Evolutionary conservation across 371 early-diverging fungal species (phyloP), one percentile per base, ranked within the genome.

Genomic region (Mortierella sp.): DNA sequence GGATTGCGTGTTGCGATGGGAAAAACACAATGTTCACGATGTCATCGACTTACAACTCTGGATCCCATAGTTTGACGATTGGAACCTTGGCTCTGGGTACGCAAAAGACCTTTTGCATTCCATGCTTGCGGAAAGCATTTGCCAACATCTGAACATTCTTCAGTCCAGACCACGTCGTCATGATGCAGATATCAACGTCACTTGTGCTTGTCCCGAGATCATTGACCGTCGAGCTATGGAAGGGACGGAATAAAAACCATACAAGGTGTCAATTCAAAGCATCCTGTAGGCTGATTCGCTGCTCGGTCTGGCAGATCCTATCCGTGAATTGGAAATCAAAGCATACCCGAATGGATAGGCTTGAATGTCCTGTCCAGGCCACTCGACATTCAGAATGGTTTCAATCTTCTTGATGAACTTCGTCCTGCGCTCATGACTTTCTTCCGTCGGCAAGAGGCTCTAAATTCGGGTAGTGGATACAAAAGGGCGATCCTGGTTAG

Each of bases 61-160:
- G 90, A 82, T 94, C 93, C 87, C 90, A 91, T 43, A 93, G 80
- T 68, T 91, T 90, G 32, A 93, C 93, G 75, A 94, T 93, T 0
- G 94, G 94, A 2, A 94, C 93, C 79, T 93, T 93, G 16, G 94
- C 94, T 55, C 89, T 83, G 35, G 92, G 89, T 43, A 94, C 90
- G 71, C 90, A 90, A 35, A 83, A 84, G 24, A 93, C 88, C 32
- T 88, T 83, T 55, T 91, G 88, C 90, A 93, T 92, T 41, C 92
- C 93, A 77, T 89, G 93, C 91, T 88, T 86, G 24, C 81, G 78
- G 70, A 83, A 87, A 27, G 78, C 76, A 49, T 70, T 89, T 21
- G 91, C 92, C 14, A 92, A 74, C 71, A 87, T 85, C 60, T 89
- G 87, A 11, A 91, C 89, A 38, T 89, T 90, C 54, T 88, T 88